Evolutionary conservation across 2,329 filamentous ascomycete species (phyloP), one percentile per base, ranked within the genome.

Genomic region (Neodidymelliopsis sp.): DNA sequence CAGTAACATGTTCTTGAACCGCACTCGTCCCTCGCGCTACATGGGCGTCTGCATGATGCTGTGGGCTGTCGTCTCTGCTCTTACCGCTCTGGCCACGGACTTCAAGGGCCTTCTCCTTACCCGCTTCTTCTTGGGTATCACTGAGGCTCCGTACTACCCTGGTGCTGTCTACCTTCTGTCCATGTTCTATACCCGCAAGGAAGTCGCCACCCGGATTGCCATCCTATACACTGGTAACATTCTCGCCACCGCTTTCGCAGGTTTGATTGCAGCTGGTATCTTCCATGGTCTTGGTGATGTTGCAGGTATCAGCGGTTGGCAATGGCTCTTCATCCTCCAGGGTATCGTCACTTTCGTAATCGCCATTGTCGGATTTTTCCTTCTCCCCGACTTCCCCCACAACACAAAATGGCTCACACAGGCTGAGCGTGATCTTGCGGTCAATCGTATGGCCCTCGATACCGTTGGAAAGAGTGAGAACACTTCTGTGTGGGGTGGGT

Each of bases 161-260:
- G 82, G 83, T 8, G 83, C 83, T 58, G 71, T 88, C 3, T 88
- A 85, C 72, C 87, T 84, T 57, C 76, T 88, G 1, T 79, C 75
- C 3, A 77, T 79, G 43, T 89, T 87, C 86, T 90, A 90, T 60
- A 89, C 85, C 0, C 79, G 86, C 33, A 83, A 84, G 54, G 88
- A 89, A 66, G 76, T 89, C 2, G 83, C 81, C 8, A 73, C 87
- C n/a, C 79, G 86, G 8, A 88, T 84, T 11, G 84, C 85, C 2
- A 74, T 86, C 15, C 77, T 89, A 6, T 89, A 88, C 67, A 84
- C 85, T 0, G 88, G 87, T 0, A 84, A 84, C 0, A 75, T 90
- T 20, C 81, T 91, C 15, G 87, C 85, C 1, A 86, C 87, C 4
- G 87, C 88, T 1, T 90, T 91, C 62, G 88, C 86, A 0, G 87